Evolutionary conservation across 2,329 filamentous ascomycete species (phyloP), one percentile per base, ranked within the genome.

Genomic region (Claviceps paspali): DNA sequence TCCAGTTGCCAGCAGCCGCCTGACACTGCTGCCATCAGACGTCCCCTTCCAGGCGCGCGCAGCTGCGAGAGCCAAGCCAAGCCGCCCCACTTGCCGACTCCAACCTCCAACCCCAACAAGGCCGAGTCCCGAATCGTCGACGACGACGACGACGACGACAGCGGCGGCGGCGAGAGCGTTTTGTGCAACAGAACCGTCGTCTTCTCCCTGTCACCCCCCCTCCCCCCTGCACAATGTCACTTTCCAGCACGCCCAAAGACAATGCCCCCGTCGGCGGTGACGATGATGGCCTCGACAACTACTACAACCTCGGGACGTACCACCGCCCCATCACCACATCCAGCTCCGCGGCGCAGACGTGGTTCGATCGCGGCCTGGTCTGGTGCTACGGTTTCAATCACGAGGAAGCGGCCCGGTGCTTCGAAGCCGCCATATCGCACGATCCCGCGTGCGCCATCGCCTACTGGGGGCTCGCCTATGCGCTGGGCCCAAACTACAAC

Each of bases 321-420:
- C 56, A 61, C 23, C 68, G 72, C n/a, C 47, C 57, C 3, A 60
- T 83, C 32, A 74, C 57, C 26, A 75, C 76, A 1, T 53, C 46
- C 12, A 72, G 52, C 46, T 30, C 51, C 3, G 60, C 64, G 32
- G 66, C 75, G 1, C 73, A 81, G 49, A 59, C 47, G 6, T 86
- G 81, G 81, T 84, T 82, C 51, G 64, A 79, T 50, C 72, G 79
- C 9, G 81, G 79, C 2, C 59, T 86, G n/a, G 62, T 76, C 17
- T 86, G 81, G 81, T 68, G 65, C 30, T 86, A 80, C 52, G 77
- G 64, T 17, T 87, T 87, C 61, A 84, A 86, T 50, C 80, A 85
- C 49, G 76, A 79, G 45, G 81, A 85, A 52, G 70, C 78, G 0
- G 67, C 65, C 4, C 58, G 57, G 29, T 83, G 79, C 55, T 83